Conservation (phyloP, 768 basidiomycete genomes). For the Suillus hirtellus region DNA sequence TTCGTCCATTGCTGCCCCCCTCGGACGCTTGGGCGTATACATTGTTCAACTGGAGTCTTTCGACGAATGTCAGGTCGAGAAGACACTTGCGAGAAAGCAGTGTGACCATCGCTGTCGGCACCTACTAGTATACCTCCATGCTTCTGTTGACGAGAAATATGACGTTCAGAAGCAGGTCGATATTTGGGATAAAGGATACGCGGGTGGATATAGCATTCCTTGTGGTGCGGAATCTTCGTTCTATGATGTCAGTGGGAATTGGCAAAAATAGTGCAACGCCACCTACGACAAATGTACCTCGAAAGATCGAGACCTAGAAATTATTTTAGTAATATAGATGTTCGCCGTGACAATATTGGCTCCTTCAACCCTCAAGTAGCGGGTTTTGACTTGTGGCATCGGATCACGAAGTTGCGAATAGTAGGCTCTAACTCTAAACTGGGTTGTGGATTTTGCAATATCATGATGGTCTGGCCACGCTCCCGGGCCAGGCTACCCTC, state of each 20-base stretch:
- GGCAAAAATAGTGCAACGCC: constrained; percentile 11
- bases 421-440: background rate
- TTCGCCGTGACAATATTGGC: background rate
- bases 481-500: background rate
- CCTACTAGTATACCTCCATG: background rate
- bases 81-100: background rate
- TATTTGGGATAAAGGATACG: background rate
- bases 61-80: background rate
- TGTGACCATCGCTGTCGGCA: background rate
- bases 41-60: constrained; percentile 3
- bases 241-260: constrained; percentile 10
- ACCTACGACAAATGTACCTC: constrained; percentile 2
- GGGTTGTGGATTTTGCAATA: background rate
- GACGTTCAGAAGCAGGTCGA: background rate
- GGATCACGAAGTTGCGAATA: too few relatives aligned
- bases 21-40: constrained; percentile 2
- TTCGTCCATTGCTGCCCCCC: background rate
- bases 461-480: background rate
- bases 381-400: background rate
- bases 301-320: constrained; percentile 7
- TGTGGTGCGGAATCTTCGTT: background rate
- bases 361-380: background rate
- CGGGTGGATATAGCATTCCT: constrained; percentile 7
- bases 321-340: background rate
- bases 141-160: background rate